Evolutionary conservation across 345 rosid genomes (phyloP), one percentile per base, ranked within the genome.

Genomic region (Rubroshorea leprosula): DNA sequence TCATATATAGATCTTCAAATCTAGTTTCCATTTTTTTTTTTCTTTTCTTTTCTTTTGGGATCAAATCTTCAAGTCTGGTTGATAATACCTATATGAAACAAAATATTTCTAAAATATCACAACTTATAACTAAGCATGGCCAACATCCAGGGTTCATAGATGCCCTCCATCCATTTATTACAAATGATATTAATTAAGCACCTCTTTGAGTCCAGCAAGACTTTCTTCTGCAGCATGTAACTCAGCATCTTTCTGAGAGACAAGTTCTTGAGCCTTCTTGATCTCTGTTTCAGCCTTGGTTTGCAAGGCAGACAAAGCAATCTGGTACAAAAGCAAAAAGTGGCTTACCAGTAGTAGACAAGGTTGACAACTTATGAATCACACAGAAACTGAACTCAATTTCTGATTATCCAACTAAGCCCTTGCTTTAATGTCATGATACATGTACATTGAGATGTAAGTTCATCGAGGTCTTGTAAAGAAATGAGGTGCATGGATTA

Each of bases 131-230:
- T 17, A 51, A 50, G 6, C 5, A 54, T 3, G 24, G 18, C n/a
- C 41, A 35, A 35, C 3, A 35, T 6, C 41, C 41, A 9, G 14
- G 47, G 47, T n/a, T 44, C 18, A 9, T n/a, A 44, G 47, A 44
- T 23, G 1, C 14, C 35, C 23, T 13, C 4, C n/a, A 29, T 29
- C n/a, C n/a, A n/a, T n/a, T n/a, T n/a, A n/a, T n/a, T n/a, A 38
- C 3, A 1, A 6, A 16, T 6, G 49, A 58, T 38, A 11, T 26
- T 55, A 39, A 66, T 14, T 14, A 5, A 26, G 26, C 73, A 89
- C 98, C 87, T 86, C 97, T 68, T 80, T 81, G 50, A 93, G 69
- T 54, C 87, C 99, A n/a, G 84, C 74, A 31, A 89, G 83, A 76
- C 77, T 80, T 71, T 81, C 97, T 69, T 87, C 97, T 48, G 87